These are phyloP conservation scores for Xylariaceae sp. DNA, from an alignment of 2,329 filamentous ascomycete genomes.

Conservation along the genomic window DNA sequence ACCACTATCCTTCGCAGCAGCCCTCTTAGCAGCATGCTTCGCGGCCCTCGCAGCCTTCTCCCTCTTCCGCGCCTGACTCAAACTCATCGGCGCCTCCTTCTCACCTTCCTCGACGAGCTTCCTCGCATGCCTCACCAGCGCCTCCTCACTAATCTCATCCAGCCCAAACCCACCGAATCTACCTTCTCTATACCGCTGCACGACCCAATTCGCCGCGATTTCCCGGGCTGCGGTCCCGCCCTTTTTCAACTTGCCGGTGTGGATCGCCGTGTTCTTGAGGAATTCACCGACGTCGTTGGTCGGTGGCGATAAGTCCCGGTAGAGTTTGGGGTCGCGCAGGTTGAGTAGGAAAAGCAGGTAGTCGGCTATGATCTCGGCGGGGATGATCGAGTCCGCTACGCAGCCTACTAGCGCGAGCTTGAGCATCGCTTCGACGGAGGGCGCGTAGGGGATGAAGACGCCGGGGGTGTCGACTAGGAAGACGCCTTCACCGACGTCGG, in stretches of 20 bases:
- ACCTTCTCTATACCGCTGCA: conserved; percentile 79
- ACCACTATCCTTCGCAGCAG: conserved; percentile 1
- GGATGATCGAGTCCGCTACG: conserved; percentile 84
- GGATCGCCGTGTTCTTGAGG: conserved; percentile 64
- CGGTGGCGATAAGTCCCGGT: conserved; percentile 59
- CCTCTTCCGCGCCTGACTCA: conserved; percentile 65
- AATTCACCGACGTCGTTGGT: conserved; percentile 82
- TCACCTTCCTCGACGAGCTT: conserved; percentile 38
- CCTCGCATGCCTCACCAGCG: conserved; percentile 36
- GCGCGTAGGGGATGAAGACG: conserved; percentile 90
- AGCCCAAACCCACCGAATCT: conserved; percentile 72
- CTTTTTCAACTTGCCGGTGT: conserved; percentile 71
- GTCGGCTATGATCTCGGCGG: conserved; percentile 74
- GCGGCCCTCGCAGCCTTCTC: conserved; percentile 55
- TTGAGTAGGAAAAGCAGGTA: conserved; percentile 89
- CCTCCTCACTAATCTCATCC: conserved; percentile 66
- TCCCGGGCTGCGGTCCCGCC: conserved; percentile 69
- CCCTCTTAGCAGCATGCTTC: conserved; percentile 11
- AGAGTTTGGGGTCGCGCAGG: conserved; percentile 56
- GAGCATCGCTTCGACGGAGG: conserved; percentile 82
- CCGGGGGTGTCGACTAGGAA: conserved; percentile 91
- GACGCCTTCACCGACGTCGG: conserved; percentile 55
- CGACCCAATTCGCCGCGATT: conserved; percentile 71
- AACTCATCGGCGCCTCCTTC: conserved; percentile 50
- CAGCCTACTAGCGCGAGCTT: conserved; percentile 89